Percentiles rank a stretch among this genome's conserved stretches.
Evolutionary conservation across 2,329 filamentous ascomycete species (phyloP).

Genomic region (Fusarium newnesense): DNA sequence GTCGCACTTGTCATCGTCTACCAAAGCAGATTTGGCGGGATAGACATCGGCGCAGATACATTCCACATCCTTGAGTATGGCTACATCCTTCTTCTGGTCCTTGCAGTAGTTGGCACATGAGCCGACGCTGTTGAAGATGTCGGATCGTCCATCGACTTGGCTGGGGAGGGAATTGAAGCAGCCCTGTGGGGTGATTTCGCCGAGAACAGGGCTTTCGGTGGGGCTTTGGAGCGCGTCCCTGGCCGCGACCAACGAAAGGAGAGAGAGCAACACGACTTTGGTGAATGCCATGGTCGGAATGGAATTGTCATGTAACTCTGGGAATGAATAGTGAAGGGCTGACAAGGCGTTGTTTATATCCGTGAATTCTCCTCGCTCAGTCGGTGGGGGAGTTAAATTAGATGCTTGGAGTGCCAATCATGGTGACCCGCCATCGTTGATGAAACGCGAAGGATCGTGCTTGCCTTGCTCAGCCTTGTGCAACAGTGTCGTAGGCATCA

Average conservation of each 20-base stretch:
- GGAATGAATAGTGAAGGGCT: too few species aligned
- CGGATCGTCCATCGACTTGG: background rate
- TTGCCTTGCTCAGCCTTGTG: background rate
- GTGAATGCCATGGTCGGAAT: background rate
- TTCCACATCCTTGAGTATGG: background rate
- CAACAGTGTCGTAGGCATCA: background rate
- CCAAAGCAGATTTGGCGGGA: background rate
- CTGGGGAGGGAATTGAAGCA: slow-evolving; percentile 26
- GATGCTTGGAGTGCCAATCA: background rate
- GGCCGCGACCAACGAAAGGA: background rate
- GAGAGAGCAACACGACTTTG: background rate
- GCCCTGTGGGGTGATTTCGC: slow-evolving; percentile 17
- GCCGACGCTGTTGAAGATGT: background rate
- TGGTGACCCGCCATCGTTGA: background rate
- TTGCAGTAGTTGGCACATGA: background rate
- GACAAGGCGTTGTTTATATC: slow-evolving; percentile 1
- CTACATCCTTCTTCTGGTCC: background rate
- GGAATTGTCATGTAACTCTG: background rate
- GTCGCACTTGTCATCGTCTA: slow-evolving; percentile 31
- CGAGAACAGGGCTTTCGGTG: background rate
- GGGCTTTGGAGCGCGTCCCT: slow-evolving; percentile 50
- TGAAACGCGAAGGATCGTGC: slow-evolving; percentile 17
- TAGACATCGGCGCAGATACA: slow-evolving; percentile 33
- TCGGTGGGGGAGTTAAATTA: background rate
- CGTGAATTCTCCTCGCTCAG: background rate